Evolutionary conservation across 1,284 basidiomycete species (phyloP).

Genomic region (Takashimella koratensis): DNA sequence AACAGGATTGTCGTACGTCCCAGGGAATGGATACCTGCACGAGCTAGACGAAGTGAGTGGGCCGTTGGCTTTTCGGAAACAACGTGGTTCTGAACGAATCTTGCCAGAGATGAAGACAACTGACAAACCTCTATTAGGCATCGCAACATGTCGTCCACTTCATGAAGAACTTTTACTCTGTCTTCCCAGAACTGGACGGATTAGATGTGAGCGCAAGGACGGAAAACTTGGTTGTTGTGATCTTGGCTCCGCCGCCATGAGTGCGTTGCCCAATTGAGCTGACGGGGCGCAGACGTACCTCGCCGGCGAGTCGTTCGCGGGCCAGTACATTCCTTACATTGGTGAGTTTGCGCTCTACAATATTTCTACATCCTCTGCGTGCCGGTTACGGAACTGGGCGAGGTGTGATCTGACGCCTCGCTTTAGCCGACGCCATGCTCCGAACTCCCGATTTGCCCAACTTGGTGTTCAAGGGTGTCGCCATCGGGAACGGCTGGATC

Average conservation of each 20-base stretch:
- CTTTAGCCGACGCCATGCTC: conserved; percentile 71
- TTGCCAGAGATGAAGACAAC: conserved; percentile 11
- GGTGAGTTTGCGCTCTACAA: conserved; percentile 52
- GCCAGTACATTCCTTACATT: conserved; percentile 98
- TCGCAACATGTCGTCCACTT: conserved; percentile 78
- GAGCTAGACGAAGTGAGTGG: conserved; percentile 64
- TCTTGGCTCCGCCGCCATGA: no score
- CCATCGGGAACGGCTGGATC: conserved; percentile 98
- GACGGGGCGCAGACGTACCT: conserved; percentile 85
- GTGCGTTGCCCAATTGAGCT: no score
- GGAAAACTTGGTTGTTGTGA: no score
- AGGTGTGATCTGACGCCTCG: neutral
- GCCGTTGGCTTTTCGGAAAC: neutral
- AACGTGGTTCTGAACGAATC: neutral
- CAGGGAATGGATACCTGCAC: conserved; percentile 79
- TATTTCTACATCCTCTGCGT: neutral
- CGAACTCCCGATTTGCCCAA: conserved; percentile 58
- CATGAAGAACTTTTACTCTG: conserved; percentile 75
- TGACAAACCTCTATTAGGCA: no score
- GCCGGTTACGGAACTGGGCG: no score
- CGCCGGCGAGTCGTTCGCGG: conserved; percentile 92
- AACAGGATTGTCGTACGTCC: conserved; percentile 87
- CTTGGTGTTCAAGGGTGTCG: conserved; percentile 64
- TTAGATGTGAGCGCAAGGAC: conserved; percentile 73
- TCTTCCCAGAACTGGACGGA: conserved; percentile 82